Evolutionary conservation across 164 flowering plant genomes (phyloP), one percentile per base, ranked within the genome.

Genomic region (Tinospora cordifolia): DNA sequence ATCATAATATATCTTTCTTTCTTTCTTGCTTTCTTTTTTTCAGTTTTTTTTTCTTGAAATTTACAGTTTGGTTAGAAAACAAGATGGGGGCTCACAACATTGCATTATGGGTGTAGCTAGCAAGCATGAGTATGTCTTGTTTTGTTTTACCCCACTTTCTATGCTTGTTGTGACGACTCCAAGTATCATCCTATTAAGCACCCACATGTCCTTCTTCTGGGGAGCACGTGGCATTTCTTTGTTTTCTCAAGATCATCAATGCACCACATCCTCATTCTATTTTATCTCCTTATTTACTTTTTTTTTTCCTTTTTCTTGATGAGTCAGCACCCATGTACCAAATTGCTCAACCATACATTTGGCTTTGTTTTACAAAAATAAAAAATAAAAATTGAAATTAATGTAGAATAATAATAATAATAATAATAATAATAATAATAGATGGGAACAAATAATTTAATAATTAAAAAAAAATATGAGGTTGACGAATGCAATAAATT

Each of bases 141-240:
- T 13, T 26, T 8, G 26, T n/a, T 58, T 21, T 8, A 8, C 8
- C 62, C 62, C 62, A 58, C 24, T 58, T n/a, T 26, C 19, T 24
- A 26, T 60, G 36, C 17, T 60, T 62, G 3, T 30, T 27, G 10
- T 62, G 65, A 62, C 38, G 13, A 14, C 34, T 62, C 39, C 65
- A 62, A 30, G 40, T 62, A 40, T 26, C 65, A 30, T 30, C 65
- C 65, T 62, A 54, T 54, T 54, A 54, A 54, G 60, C 60, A 54
- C 22, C 60, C 60, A 54, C 60, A 54, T 54, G 60, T 54, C 60
- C n/a, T 54, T 54, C 24, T n/a, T 54, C 22, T 17, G n/a, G 60
- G 60, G 60, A 54, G n/a, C 60, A 54, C 60, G 60, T 54, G 60
- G 60, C 60, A 54, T 21, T 54, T 54, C 60, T 17, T 54, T 51